A percentile compares a stretch with the other conserved stretches of the same genome.
Evolutionary conservation across 495 filamentous ascomycete species (phyloP).

Genomic region (Lasiosphaeria hispida): DNA sequence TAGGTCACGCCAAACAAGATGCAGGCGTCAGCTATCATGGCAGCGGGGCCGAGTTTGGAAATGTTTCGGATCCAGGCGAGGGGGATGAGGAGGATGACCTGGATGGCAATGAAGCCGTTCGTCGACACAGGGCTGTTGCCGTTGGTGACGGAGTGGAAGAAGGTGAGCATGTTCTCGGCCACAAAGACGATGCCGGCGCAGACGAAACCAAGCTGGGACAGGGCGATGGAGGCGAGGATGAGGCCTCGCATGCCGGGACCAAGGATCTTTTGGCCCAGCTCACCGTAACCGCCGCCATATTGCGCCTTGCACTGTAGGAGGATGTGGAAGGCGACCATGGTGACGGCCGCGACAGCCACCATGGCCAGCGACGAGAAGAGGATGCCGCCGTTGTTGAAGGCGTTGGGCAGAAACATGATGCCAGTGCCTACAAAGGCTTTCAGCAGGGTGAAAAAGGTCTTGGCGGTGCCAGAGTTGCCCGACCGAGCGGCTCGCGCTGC

Average conservation of each 20-base stretch:
- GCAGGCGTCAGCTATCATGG: conserved; percentile 59
- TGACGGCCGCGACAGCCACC: conserved; percentile 52
- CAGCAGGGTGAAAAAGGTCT: conserved; percentile 66
- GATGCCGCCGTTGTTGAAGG: conserved; percentile 66
- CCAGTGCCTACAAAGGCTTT: conserved; percentile 67
- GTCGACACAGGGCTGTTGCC: conserved; percentile 41
- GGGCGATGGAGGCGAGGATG: conserved; percentile 57
- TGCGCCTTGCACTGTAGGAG: conserved; percentile 55
- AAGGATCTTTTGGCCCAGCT: conserved; percentile 55
- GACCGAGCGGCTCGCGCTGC: conserved; percentile 22
- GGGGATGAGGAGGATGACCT: conserved; percentile 56
- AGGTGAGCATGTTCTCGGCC: conserved; percentile 60
- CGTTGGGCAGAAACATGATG: conserved; percentile 68
- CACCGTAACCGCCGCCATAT: conserved; percentile 60
- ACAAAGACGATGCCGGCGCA: conserved; percentile 64
- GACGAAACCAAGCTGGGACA: conserved; percentile 68
- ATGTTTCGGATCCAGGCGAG: conserved; percentile 63
- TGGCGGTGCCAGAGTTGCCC: conserved; percentile 56
- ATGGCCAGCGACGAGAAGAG: conserved; percentile 62
- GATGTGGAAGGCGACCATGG: conserved; percentile 60
- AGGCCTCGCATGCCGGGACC: conserved; percentile 50
- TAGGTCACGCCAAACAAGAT: conserved; percentile 62
- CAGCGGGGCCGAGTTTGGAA: conserved; percentile 58
- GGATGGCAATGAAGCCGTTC: conserved; percentile 51
- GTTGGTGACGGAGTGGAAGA: conserved; percentile 52